Evolutionary conservation across 2,329 filamentous ascomycete genomes (phyloP).

Genomic region (Tricladium varicosporioides): DNA sequence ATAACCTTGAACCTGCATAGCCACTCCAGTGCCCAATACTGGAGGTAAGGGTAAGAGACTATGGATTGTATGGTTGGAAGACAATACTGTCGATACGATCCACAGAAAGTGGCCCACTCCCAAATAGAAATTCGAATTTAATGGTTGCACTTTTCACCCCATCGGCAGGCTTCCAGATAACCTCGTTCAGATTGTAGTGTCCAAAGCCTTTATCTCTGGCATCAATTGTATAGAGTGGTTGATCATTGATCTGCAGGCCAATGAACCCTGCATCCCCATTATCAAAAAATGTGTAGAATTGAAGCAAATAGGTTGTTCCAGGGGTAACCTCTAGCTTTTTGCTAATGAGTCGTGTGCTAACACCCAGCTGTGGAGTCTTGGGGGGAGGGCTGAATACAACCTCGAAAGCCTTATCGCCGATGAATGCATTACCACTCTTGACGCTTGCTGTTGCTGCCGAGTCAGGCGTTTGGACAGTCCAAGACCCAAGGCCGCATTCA

Average conservation of each 20-base stretch:
- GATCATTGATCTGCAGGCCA: not conserved
- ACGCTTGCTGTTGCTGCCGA: not conserved
- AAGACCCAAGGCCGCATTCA: not conserved
- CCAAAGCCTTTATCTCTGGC: not conserved
- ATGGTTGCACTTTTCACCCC: not conserved
- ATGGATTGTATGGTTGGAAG: not conserved
- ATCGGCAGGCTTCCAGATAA: not conserved
- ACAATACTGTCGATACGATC: not conserved
- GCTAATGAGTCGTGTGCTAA: not conserved
- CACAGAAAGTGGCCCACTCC: not conserved
- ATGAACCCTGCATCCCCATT: not conserved
- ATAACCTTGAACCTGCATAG: too few species aligned
- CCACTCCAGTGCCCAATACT: too few species aligned
- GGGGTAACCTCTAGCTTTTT: not conserved
- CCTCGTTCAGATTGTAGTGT: not conserved
- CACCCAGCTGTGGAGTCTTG: not conserved
- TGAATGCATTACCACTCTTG: not conserved
- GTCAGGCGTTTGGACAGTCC: not conserved
- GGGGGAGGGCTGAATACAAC: not conserved
- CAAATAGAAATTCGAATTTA: slow-evolving; percentile 3
- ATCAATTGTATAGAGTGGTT: not conserved
- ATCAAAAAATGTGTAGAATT: not conserved
- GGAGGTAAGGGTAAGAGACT: too few species aligned
- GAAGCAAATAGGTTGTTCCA: not conserved
- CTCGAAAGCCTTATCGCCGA: not conserved